Percentiles rank a stretch among this genome's conserved stretches.
Conservation (phyloP, 1,139 yeast genomes). For the Pichia terricola region DNA sequence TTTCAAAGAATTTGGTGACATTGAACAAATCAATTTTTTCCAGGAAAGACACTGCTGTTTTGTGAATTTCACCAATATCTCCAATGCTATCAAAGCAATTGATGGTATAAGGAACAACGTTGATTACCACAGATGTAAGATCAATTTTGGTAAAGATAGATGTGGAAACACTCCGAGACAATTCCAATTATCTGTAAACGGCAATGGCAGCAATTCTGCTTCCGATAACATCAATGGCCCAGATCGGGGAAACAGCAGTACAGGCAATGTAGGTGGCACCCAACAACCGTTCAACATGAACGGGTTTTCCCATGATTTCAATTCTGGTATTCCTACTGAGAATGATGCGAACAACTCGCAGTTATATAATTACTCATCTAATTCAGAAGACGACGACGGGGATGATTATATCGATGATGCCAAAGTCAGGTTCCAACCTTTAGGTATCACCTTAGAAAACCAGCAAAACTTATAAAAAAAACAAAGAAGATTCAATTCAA, state of each 20-base stretch:
- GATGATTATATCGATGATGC: constrained; percentile 13
- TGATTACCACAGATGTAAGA: constrained; percentile 48
- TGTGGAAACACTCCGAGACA: constrained; percentile 70
- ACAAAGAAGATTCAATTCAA: neutral
- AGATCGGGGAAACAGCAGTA: neutral
- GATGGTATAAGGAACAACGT: constrained; percentile 55
- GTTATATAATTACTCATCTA: neutral
- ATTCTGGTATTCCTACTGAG: neutral
- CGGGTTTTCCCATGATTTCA: neutral
- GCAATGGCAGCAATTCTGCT: neutral
- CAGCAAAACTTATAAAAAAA: neutral
- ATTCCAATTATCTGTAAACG: constrained; percentile 16
- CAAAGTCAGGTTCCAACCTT: constrained; percentile 12
- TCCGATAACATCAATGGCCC: neutral
- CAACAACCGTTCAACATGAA: neutral
- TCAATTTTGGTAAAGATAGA: constrained; percentile 73
- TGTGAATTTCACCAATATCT: constrained; percentile 67
- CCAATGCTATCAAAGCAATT: constrained; percentile 67
- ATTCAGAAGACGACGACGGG: constrained; percentile 9
- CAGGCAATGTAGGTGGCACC: neutral
- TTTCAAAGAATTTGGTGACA: constrained; percentile 64
- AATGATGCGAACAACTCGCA: neutral
- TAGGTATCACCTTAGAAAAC: constrained; percentile 12
- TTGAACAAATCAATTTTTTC: constrained; percentile 71
- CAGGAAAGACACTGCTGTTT: constrained; percentile 74